Evolutionary conservation across 257 asterid species (phyloP), one percentile per base, ranked within the genome.

Genomic region (Solanum paucissectum): DNA sequence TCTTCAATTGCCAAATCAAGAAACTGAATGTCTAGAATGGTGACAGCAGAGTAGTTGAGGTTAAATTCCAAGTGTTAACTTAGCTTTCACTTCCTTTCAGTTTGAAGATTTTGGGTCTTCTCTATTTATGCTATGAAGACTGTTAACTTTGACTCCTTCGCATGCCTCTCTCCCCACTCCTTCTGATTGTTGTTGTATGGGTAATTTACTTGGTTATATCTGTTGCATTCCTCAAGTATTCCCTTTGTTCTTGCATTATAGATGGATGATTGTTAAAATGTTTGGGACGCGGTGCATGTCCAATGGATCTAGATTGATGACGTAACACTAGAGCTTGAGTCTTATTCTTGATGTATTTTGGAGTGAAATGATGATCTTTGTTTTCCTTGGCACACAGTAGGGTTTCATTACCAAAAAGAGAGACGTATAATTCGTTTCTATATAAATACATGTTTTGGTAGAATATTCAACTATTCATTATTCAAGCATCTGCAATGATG

Each of bases 261-360:
- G 90, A 93, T 91, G 95, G 97, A 88, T 93, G 94, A 91, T 88
- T 87, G 91, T 87, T 90, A 62, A 86, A 85, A 87, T 87, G 86
- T 90, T 88, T 93, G 92, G 88, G 91, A 89, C 86, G 91, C 90
- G 85, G 88, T 88, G 91, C 93, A 87, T 92, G 87, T 88, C 86
- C 89, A 90, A 90, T 89, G 93, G 93, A 89, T 91, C 88, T 79
- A 83, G 74, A 86, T 84, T 91, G 88, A 52, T 87, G 33, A 33
- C 87, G 86, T 38, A 85, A 49, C 72, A 34, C 88, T 88, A 89
- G 77, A 64, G 83, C 83, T 46, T 21, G 87, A 68, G 90, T 44
- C 77, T 14, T 21, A 18, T 75, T 89, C 44, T 71, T 71, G 86
- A 89, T 62, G 85, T 81, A 49, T 81, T 81, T 46, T 81, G 69